These are phyloP conservation scores for Rhizopogon rudus DNA, from an alignment of 768 basidiomycete species.

Conservation along the genomic window DNA sequence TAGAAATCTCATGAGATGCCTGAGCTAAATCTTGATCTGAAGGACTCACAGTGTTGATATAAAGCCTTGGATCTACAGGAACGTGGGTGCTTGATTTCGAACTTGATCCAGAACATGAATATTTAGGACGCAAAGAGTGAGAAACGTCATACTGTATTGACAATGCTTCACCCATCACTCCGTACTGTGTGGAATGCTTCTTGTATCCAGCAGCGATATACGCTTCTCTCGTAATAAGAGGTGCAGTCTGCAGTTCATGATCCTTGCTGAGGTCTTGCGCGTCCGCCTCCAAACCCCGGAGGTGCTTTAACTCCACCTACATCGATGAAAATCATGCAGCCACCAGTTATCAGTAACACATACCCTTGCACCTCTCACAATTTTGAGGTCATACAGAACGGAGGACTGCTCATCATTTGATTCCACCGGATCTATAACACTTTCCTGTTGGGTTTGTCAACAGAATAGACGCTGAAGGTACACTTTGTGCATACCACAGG, in stretches of 20 bases:
- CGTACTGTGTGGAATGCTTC: slow-evolving; percentile 39
- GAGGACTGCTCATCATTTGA: background rate
- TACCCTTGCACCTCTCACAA: background rate
- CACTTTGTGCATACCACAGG: background rate
- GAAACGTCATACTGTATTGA: slow-evolving; percentile 30
- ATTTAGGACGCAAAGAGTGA: background rate
- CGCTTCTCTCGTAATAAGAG: slow-evolving; percentile 39
- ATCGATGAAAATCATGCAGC: background rate
- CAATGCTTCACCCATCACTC: slow-evolving; percentile 42
- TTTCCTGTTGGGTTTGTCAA: too few species aligned
- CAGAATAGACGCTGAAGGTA: background rate
- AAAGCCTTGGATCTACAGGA: slow-evolving; percentile 41
- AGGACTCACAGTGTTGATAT: slow-evolving; percentile 50
- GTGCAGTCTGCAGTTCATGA: slow-evolving; percentile 28
- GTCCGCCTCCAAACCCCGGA: background rate
- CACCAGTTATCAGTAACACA: background rate
- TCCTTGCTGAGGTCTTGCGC: background rate
- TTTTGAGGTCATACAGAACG: background rate
- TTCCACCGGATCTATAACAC: background rate
- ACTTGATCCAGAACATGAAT: slow-evolving; percentile 12
- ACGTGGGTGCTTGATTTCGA: slow-evolving; percentile 22
- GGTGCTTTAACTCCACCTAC: slow-evolving; percentile 3
- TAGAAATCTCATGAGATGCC: slow-evolving; percentile 14
- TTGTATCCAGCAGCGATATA: slow-evolving; percentile 16
- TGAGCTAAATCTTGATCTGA: background rate